Evolutionary conservation across 345 rosid genomes (phyloP).

Genomic region (Camelina sativa): DNA sequence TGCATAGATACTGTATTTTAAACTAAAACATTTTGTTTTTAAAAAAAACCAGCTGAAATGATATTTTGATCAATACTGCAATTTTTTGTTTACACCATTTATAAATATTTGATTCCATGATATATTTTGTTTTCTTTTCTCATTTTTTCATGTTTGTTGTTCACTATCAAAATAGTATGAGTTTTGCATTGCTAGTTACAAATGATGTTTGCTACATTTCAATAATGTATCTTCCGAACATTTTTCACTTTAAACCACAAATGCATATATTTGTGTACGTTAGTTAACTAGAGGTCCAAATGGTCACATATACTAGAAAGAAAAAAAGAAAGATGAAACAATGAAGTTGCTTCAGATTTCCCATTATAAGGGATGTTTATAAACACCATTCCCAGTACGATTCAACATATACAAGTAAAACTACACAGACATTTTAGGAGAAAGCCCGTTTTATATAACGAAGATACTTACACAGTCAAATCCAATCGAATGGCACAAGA

Average conservation of each 20-base stretch:
- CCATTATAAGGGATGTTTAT: background rate
- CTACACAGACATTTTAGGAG: background rate
- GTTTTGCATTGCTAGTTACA: background rate
- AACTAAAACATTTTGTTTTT: background rate
- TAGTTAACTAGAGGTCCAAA: background rate
- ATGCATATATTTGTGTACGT: background rate
- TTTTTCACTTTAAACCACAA: background rate
- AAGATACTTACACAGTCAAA: constrained; percentile 24
- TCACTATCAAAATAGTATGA: too few relatives aligned
- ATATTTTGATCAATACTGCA: background rate
- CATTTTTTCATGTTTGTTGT: background rate
- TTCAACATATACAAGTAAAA: constrained; percentile 27
- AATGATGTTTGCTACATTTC: background rate
- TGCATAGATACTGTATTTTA: background rate
- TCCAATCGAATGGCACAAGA: constrained; percentile 5
- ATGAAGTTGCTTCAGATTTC: constrained; percentile 11
- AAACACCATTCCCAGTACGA: constrained; percentile 23
- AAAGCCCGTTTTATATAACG: background rate
- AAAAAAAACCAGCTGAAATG: background rate
- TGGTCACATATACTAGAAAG: background rate
- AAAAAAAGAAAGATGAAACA: background rate
- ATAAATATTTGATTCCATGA: background rate
- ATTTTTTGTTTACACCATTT: too few relatives aligned
- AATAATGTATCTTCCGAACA: background rate
- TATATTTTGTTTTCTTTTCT: too few relatives aligned